These are phyloP conservation scores for Lathyrus sativus DNA, from an alignment of 306 rosid genomes.

Conservation along the genomic window DNA sequence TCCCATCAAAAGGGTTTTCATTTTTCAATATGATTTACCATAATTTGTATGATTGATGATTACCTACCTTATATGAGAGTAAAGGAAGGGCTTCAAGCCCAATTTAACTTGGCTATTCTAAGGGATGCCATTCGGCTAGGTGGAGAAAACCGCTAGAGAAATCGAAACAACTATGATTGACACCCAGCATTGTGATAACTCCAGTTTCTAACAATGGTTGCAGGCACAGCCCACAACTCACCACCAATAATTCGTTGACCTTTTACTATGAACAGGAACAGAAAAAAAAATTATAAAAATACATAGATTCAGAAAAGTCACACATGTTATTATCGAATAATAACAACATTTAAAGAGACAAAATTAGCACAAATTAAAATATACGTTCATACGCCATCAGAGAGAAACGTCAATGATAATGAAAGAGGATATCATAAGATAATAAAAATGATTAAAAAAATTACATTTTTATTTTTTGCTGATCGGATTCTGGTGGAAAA, in stretches of 20 bases:
- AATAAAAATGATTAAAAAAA: not conserved
- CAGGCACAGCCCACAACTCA: constrained; percentile 57
- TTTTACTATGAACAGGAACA: constrained; percentile 44
- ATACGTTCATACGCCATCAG: constrained; percentile 44
- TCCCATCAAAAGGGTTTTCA: constrained; percentile 26
- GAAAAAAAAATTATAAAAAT: constrained; percentile 5
- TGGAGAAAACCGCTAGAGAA: constrained; percentile 60
- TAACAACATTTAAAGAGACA: constrained; percentile 28
- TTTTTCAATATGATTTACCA: not conserved
- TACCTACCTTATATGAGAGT: constrained; percentile 54
- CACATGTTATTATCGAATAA: constrained; percentile 24
- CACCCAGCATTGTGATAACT: constrained; percentile 70
- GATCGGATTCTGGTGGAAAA: constrained; percentile 1
- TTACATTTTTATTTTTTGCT: constrained; percentile 25
- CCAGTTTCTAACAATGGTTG: constrained; percentile 63
- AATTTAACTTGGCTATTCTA: constrained; percentile 57
- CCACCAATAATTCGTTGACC: constrained; percentile 74
- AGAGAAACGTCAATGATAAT: constrained; percentile 35
- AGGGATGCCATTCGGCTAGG: constrained; percentile 96
- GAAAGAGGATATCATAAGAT: constrained; percentile 2
- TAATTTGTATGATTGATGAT: constrained; percentile 24
- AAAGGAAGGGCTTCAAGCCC: constrained; percentile 72
- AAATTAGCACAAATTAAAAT: constrained; percentile 27
- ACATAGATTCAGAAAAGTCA: not conserved
- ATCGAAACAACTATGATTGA: constrained; percentile 54